These are phyloP conservation scores for Ostreobium quekettii DNA, from an alignment of 139 green algal species.

Conservation along the genomic window DNA sequence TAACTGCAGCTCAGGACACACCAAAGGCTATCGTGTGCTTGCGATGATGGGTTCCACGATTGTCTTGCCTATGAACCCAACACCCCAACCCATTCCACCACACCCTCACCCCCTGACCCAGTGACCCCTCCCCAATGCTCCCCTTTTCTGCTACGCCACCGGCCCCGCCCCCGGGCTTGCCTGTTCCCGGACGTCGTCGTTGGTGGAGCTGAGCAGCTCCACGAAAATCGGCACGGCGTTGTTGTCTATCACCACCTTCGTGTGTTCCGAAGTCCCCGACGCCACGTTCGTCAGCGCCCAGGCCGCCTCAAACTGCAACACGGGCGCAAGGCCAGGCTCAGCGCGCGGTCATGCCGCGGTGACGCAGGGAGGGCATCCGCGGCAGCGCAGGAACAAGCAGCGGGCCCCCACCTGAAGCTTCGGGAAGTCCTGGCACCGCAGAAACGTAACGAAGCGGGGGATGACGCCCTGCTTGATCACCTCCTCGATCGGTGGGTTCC, in stretches of 20 bases:
- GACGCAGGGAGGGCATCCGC: no score
- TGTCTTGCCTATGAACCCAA: no score
- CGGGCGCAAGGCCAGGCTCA: no score
- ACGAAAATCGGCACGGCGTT: conserved; percentile 97
- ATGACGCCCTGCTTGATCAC: conserved; percentile 95
- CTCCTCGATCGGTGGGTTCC: conserved; percentile 96
- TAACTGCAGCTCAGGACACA: no score
- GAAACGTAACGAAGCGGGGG: conserved; percentile 93
- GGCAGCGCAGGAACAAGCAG: neutral
- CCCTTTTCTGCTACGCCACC: no score
- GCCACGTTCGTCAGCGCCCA: conserved; percentile 99
- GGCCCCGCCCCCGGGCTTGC: no score
- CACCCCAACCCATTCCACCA: no score
- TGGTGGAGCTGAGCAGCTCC: conserved; percentile 77
- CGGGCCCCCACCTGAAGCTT: conserved; percentile 58
- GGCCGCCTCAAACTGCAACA: conserved; percentile 85
- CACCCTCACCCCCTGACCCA: no score
- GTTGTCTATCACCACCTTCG: conserved; percentile 92
- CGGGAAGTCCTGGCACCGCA: conserved; percentile 74
- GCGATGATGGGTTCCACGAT: no score
- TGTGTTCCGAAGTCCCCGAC: conserved; percentile 93
- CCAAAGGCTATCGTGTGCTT: no score
- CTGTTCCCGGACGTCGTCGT: conserved; percentile 95
- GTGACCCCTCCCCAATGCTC: no score
- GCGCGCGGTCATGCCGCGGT: no score